Percentiles rank a stretch among this genome's conserved stretches.
Conservation (phyloP, 1,284 basidiomycete species). For the Trametes versicolor region DNA sequence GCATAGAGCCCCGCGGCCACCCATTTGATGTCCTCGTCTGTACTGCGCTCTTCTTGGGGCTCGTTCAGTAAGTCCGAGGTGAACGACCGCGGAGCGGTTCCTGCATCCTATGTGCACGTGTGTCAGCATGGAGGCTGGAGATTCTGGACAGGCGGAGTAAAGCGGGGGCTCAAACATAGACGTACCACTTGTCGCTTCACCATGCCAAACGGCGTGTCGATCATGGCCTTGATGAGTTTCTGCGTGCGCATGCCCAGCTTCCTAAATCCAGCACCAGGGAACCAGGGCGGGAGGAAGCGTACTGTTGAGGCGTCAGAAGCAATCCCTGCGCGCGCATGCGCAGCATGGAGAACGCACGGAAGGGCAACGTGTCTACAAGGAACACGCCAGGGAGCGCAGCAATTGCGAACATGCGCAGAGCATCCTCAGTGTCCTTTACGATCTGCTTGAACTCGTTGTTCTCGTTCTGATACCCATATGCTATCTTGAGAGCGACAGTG, state of each 20-base stretch:
- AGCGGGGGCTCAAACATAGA: not conserved
- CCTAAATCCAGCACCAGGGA: conserved; percentile 40
- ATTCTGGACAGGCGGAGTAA: not conserved
- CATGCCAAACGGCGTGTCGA: conserved; percentile 34
- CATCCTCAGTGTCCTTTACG: conserved; percentile 22
- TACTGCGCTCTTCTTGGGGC: conserved; percentile 12
- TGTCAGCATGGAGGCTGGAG: not conserved
- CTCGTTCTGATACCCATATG: conserved; percentile 32
- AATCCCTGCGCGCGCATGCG: no score
- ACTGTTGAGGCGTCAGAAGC: conserved; percentile 15
- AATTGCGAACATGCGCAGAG: conserved; percentile 14
- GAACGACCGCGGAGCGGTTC: conserved; percentile 34
- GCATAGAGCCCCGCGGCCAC: conserved; percentile 30
- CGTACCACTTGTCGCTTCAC: conserved; percentile 37
- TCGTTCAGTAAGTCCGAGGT: conserved; percentile 29
- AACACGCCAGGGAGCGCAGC: conserved; percentile 26
- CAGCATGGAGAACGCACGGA: conserved; percentile 19
- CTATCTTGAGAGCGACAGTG: conserved; percentile 30
- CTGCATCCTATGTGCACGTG: conserved; percentile 23
- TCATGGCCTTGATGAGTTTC: conserved; percentile 21
- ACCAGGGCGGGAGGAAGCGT: conserved; percentile 36
- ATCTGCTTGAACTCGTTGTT: conserved; percentile 25
- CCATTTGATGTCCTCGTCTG: conserved; percentile 34
- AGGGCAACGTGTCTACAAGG: conserved; percentile 35
- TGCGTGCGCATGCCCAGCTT: conserved; percentile 24